These are phyloP conservation scores for Lactarius deliciosus DNA, from an alignment of 768 basidiomycete species.

Conservation along the genomic window DNA sequence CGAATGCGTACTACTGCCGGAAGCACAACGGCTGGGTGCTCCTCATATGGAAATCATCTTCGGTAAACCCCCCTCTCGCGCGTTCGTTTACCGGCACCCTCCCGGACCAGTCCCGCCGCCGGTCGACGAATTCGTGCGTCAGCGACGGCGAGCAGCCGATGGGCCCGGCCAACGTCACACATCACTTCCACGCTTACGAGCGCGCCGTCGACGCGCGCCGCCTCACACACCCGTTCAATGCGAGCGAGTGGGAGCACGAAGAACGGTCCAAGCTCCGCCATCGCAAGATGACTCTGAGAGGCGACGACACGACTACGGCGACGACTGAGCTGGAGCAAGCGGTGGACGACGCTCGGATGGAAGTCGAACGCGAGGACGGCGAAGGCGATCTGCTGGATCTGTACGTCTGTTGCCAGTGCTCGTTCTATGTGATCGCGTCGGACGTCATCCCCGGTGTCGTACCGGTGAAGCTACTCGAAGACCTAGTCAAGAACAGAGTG, in stretches of 20 bases:
- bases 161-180: slow-evolving; percentile 57
- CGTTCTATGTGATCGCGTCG: slow-evolving; percentile 68
- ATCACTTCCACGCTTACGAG: slow-evolving; percentile 79
- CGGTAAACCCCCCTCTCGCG: slow-evolving; percentile 59
- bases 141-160: slow-evolving; percentile 49
- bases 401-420: slow-evolving; percentile 85
- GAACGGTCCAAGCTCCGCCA: slow-evolving; percentile 53
- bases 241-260: slow-evolving; percentile 57
- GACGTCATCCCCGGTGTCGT: slow-evolving; percentile 73
- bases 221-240: slow-evolving; percentile 60
- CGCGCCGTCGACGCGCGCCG: slow-evolving; percentile 68
- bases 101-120: slow-evolving; percentile 54
- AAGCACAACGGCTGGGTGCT: slow-evolving; percentile 84
- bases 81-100: slow-evolving; percentile 51
- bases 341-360: slow-evolving; percentile 34
- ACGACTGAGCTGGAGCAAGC: slow-evolving; percentile 25
- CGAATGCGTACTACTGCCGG: slow-evolving; percentile 79
- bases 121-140: slow-evolving; percentile 52
- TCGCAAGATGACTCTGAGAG: slow-evolving; percentile 45
- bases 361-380: slow-evolving; percentile 40
- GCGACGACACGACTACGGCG: slow-evolving; percentile 14
- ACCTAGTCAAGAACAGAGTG: slow-evolving; percentile 60
- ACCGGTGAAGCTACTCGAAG: slow-evolving; percentile 58
- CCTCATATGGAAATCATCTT: slow-evolving; percentile 64
- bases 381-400: slow-evolving; percentile 65